Base-by-base conservation (phyloP, 2,329 filamentous ascomycete species). In the Grosmannia serpens region DNA sequence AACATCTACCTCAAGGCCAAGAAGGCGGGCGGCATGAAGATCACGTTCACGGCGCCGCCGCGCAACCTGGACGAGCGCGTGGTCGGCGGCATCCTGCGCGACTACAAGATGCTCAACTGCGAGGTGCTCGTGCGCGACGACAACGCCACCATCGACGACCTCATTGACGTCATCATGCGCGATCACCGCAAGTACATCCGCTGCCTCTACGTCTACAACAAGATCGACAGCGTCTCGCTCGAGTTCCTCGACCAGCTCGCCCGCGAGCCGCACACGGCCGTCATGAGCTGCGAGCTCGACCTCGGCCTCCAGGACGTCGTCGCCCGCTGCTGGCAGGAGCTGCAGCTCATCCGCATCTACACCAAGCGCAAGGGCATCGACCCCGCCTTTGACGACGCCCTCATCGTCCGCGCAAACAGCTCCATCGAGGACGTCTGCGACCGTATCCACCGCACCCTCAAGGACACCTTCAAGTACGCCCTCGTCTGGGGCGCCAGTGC, bases 81-180 rank as follows among this genome's bases (percentile, higher is more conserved):
- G 89, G 80, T 99, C 60, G 95, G 87, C 79, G 96, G 96, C 76
- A 96, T 99, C 69, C 80, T 99, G 55, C 87, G 90, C 65, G 94
- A 99, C 79, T 99, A 99, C 84, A 96, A 96, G 77, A 91, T 99
- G 66, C 83, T 99, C 61, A 99, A 99, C 77, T 94, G 88, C 74
- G 94, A 99, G 72, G 91, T 99, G 1, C 82, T 99, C 26, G 84
- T 99, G 20, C 88, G 94, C 66, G 94, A 99, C 70, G 94, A 99
- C 69, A 85, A 95, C 70, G 90, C 88, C 47, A 97, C 94, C 1
- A 91, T 99, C 41, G 94, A 99, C 75, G 92, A 99, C 73, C 88
- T 99, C 72, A 99, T 99, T 75, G 94, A 99, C 72, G 91, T 96
- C 62, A 96, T 99, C 74, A 97, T 97, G 92, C 95, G 94, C 73